phyloP scores from a whole-genome alignment of 2,329 filamentous ascomycete genomes.

The Fusarium sp. region DNA sequence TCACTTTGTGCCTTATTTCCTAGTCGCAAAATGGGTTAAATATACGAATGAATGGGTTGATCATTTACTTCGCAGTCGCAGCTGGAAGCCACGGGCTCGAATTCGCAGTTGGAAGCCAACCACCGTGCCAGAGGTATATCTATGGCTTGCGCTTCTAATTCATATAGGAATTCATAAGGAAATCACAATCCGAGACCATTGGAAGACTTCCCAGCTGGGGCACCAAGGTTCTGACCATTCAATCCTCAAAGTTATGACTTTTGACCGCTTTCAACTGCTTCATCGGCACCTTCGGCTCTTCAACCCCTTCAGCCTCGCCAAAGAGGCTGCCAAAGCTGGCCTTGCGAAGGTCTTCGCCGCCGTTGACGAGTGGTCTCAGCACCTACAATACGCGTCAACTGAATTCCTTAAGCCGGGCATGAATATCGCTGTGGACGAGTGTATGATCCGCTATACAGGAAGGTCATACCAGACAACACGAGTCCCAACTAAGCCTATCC shows the following conservation, averaged over 20 bases:
- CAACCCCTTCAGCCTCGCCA: too few species aligned
- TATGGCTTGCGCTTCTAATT: background rate
- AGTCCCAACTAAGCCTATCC: too few species aligned
- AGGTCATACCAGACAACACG: too few species aligned
- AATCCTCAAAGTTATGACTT: background rate
- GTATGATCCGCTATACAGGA: too few species aligned
- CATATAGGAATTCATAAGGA: background rate
- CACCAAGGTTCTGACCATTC: background rate
- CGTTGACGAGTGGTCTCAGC: too few species aligned
- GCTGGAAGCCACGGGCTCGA: background rate
- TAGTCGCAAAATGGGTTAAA: slow-evolving; percentile 3
- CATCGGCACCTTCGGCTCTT: too few species aligned
- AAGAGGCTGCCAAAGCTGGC: too few species aligned
- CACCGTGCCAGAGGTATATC: background rate
- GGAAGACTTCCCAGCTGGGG: background rate
- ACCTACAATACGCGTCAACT: too few species aligned
- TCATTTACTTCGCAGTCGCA: background rate
- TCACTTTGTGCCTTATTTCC: background rate
- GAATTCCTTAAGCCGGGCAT: too few species aligned
- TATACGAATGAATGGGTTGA: background rate
- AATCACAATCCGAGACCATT: background rate
- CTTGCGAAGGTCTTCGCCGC: too few species aligned
- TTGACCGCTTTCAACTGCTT: too few species aligned
- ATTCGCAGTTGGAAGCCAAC: background rate
- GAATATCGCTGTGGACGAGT: too few species aligned